phyloP scores from a whole-genome alignment of 805 yeast genomes.

The Jamesozyma piceae region DNA sequence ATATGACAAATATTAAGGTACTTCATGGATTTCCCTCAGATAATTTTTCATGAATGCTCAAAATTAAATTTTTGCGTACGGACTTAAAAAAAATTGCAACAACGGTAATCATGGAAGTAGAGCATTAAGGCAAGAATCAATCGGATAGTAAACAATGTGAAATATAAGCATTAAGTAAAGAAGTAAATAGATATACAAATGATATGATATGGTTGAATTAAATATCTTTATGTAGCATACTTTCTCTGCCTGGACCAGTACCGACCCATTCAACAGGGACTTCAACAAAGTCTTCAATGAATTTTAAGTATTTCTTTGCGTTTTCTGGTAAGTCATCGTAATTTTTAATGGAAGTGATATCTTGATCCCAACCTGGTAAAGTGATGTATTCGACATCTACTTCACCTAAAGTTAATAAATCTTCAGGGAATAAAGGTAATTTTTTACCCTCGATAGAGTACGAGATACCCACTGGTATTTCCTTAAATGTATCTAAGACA shows the following conservation, averaged over 20 bases:
- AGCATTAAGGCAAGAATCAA: no score
- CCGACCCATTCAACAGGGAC: conserved; percentile 96
- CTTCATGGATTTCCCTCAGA: no score
- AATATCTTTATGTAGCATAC: conserved; percentile 60
- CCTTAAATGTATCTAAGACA: conserved; percentile 82
- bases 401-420: conserved; percentile 66
- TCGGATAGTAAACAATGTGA: not conserved
- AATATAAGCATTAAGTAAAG: not conserved
- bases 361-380: conserved; percentile 88
- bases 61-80: no score
- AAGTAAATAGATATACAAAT: not conserved
- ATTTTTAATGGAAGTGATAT: conserved; percentile 59
- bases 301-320: conserved; percentile 76
- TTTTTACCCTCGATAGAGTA: conserved; percentile 73
- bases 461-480: conserved; percentile 78
- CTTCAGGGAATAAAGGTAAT: conserved; percentile 84
- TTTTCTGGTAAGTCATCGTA: conserved; percentile 79
- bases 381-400: conserved; percentile 90
- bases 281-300: conserved; percentile 72
- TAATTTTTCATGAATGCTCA: no score
- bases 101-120: no score
- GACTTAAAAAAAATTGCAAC: no score
- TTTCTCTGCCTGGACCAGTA: conserved; percentile 94
- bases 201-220: not conserved
- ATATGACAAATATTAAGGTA: no score